phyloP scores from a whole-genome alignment of 768 basidiomycete genomes.

The Trichaptum fuscoviolaceum region DNA sequence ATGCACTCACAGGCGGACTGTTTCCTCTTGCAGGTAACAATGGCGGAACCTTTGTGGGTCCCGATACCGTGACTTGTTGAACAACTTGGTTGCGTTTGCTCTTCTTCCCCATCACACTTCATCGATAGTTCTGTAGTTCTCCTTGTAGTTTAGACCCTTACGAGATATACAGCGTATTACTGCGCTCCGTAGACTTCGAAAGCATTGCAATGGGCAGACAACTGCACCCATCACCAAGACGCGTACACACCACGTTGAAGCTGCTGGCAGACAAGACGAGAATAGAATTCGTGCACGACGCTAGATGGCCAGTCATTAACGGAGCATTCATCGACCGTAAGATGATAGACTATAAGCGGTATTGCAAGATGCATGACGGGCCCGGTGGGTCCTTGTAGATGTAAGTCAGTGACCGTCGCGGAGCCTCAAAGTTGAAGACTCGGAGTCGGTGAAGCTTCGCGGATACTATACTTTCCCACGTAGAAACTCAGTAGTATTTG shows the following conservation, averaged over 20 bases:
- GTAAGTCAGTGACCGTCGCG: too few species aligned
- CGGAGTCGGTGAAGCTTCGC: too few species aligned
- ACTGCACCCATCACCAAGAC: background rate
- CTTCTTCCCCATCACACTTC: background rate
- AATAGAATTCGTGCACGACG: background rate
- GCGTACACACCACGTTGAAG: background rate
- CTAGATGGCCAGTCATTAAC: background rate
- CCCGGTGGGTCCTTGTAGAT: too few species aligned
- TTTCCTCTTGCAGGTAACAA: background rate
- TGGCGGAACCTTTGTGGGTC: background rate
- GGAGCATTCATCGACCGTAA: too few species aligned
- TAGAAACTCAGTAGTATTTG: background rate
- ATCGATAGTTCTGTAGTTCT: too few species aligned
- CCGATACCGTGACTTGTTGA: background rate
- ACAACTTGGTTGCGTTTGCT: background rate
- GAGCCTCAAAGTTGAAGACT: background rate
- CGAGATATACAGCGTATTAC: too few species aligned
- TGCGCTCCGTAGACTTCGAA: background rate
- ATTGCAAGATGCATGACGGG: too few species aligned
- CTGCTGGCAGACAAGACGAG: background rate
- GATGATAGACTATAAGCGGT: too few species aligned
- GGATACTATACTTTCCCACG: too few species aligned
- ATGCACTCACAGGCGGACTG: background rate
- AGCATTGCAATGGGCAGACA: background rate
- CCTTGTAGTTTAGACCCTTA: too few species aligned